A percentile compares a stretch with the other conserved stretches of the same genome.
Conservation (phyloP, 257 asterid species). For the Solanum peruvianum region DNA sequence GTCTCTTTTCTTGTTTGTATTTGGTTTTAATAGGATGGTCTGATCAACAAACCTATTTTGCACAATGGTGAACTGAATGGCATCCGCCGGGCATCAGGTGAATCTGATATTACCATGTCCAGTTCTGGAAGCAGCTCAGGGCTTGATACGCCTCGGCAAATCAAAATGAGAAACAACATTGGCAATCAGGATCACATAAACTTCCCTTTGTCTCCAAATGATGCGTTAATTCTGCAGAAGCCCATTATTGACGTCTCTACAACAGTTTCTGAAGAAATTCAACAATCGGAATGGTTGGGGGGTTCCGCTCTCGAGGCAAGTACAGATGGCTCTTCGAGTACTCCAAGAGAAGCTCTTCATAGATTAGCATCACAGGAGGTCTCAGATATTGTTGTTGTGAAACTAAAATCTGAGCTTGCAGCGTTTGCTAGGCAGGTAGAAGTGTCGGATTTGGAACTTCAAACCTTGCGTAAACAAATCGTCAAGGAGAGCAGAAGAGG, state of each 20-base stretch:
- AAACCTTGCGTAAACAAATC: conserved; percentile 90
- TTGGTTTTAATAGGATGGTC: background rate
- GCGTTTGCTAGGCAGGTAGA: conserved; percentile 66
- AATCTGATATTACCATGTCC: conserved; percentile 75
- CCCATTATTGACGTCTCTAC: conserved; percentile 2
- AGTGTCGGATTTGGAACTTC: conserved; percentile 85
- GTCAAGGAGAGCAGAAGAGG: conserved; percentile 84
- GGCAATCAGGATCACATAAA: conserved; percentile 17
- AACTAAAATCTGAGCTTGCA: conserved; percentile 54
- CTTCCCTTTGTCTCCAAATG: conserved; percentile 12
- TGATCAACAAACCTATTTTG: background rate
- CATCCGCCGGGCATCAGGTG: conserved; percentile 45
- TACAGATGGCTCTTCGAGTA: conserved; percentile 64
- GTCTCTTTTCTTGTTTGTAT: background rate
- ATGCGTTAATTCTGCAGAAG: background rate
- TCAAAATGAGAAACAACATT: conserved; percentile 19
- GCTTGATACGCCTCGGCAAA: conserved; percentile 43
- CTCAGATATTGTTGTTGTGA: conserved; percentile 36
- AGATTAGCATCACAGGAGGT: conserved; percentile 28
- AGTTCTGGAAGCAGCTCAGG: conserved; percentile 75
- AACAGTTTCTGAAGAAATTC: conserved; percentile 14
- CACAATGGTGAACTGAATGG: background rate
- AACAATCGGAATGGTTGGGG: conserved; percentile 51
- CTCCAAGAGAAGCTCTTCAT: conserved; percentile 43
- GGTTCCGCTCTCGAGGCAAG: conserved; percentile 47